Evolutionary conservation across 202 grass and related monocot genomes (phyloP).

Genomic region (Setaria viridis): DNA sequence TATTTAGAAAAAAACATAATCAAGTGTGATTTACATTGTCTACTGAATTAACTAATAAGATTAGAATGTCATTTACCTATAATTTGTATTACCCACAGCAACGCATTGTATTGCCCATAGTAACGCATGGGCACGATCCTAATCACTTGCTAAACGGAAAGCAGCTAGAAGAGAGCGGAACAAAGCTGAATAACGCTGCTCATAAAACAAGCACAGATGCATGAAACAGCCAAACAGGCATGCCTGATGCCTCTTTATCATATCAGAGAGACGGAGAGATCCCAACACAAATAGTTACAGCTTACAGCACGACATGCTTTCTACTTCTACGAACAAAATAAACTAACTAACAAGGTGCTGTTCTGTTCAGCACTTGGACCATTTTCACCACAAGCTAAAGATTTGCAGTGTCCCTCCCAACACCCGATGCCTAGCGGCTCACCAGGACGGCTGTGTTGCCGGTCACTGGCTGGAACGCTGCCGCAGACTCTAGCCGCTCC

Average conservation of each 20-base stretch:
- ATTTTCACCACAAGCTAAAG: not conserved
- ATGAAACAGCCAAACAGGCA: conserved; percentile 6
- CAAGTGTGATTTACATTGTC: no score
- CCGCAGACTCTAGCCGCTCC: conserved; percentile 59
- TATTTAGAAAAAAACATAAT: no score
- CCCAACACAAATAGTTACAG: not conserved
- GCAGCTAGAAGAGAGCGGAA: not conserved
- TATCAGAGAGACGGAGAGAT: not conserved
- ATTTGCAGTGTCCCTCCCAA: not conserved
- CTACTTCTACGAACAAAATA: not conserved
- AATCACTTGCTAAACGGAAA: not conserved
- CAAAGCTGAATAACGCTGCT: not conserved
- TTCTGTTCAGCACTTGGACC: not conserved
- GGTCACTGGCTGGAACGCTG: conserved; percentile 65
- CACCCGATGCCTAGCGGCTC: conserved; percentile 40
- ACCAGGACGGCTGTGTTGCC: conserved; percentile 80
- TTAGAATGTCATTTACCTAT: no score
- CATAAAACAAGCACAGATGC: not conserved
- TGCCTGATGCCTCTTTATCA: conserved; percentile 1
- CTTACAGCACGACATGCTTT: not conserved
- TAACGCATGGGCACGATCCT: no score
- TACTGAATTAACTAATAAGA: no score
- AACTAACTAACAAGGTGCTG: not conserved
- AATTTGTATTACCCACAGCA: no score
- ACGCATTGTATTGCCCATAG: no score